Evolutionary conservation across 306 rosid species (phyloP).

Genomic region (Erythrophleum fordii): DNA sequence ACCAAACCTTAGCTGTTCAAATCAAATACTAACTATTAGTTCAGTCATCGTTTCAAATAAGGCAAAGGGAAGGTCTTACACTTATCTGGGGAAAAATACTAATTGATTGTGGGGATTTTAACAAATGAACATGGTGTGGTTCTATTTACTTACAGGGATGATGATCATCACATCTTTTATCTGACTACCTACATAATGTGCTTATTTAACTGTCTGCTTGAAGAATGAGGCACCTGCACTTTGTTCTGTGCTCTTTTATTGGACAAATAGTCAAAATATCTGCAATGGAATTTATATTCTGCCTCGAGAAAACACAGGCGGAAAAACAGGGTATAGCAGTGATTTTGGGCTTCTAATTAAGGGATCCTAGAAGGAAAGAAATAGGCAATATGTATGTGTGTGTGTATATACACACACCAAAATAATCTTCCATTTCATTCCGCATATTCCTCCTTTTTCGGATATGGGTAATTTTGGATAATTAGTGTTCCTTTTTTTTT

Average conservation of each 20-base stretch:
- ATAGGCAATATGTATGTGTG: background rate
- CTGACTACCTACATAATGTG: background rate
- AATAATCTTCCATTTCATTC: background rate
- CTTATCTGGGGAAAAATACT: background rate
- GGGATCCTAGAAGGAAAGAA: no score
- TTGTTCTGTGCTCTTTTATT: background rate
- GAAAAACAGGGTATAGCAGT: background rate
- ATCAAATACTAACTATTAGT: background rate
- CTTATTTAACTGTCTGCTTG: background rate
- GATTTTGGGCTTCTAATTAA: background rate
- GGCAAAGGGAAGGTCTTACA: background rate
- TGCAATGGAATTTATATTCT: background rate
- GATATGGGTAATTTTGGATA: background rate
- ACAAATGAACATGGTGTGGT: background rate
- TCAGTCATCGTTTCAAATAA: background rate
- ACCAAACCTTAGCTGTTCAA: background rate
- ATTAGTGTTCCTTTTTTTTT: no score
- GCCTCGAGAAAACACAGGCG: background rate
- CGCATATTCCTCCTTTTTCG: background rate
- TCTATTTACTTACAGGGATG: background rate
- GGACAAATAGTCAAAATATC: background rate
- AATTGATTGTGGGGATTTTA: background rate
- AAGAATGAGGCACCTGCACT: background rate
- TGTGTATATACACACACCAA: no score
- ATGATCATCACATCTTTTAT: background rate